phyloP scores from a whole-genome alignment of 345 rosid species.

The Eucalyptus victrix region DNA sequence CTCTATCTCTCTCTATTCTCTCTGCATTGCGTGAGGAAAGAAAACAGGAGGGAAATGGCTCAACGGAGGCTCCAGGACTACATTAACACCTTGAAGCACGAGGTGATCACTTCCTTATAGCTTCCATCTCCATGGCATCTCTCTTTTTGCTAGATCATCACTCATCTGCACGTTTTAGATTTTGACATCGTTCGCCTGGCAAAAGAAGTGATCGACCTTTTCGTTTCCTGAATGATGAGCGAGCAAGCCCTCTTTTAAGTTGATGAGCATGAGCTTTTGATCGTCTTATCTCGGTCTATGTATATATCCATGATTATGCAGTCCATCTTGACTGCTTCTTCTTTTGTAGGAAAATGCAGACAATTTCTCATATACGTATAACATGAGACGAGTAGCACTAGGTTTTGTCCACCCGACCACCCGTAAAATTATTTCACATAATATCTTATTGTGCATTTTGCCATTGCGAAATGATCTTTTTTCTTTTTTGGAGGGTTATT shows the following conservation, averaged over 20 bases:
- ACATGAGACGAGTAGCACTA: not conserved
- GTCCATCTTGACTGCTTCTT: not conserved
- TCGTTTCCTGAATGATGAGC: not conserved
- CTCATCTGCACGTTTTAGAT: not conserved
- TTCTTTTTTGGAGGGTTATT: not conserved
- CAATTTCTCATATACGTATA: not conserved
- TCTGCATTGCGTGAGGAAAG: not conserved
- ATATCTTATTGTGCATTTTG: not conserved
- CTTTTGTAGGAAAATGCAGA: not conserved
- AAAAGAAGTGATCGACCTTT: not conserved
- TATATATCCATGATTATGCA: not conserved
- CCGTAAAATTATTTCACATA: not conserved
- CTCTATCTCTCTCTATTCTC: not conserved
- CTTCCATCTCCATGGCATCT: not conserved
- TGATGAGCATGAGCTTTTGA: not conserved
- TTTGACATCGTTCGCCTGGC: not conserved
- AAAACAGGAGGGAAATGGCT: not conserved
- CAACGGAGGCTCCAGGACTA: not conserved
- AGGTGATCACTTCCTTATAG: not conserved
- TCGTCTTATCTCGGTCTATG: not conserved
- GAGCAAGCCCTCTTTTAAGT: not conserved
- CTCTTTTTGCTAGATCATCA: not conserved
- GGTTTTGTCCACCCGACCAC: not conserved
- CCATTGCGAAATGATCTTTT: not conserved
- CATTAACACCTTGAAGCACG: not conserved